Conservation (phyloP, 78 protist species). For the Mantamonas sphyraenae region DNA sequence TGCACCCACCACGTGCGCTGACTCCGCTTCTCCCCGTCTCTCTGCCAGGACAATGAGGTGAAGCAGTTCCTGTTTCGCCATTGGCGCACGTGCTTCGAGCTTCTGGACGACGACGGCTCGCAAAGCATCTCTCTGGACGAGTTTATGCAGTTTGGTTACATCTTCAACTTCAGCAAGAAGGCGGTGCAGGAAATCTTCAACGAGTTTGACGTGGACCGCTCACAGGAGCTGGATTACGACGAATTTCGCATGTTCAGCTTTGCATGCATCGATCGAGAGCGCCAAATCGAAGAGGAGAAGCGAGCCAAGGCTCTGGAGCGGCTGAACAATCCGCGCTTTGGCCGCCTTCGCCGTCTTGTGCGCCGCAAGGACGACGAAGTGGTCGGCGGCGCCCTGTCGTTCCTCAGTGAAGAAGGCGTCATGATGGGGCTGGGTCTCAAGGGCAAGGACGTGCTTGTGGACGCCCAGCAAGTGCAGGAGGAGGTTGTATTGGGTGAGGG, state of each 20-base stretch:
- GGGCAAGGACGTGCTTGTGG: too few species aligned
- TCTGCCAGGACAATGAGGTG: slow-evolving; percentile 4
- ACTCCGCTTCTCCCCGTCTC: neutral
- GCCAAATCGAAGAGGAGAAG: neutral
- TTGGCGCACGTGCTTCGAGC: slow-evolving; percentile 22
- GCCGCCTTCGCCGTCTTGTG: too few species aligned
- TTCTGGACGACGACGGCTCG: slow-evolving; percentile 15
- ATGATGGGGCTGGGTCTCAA: too few species aligned
- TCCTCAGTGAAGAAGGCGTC: too few species aligned
- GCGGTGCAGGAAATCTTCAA: neutral
- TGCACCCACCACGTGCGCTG: neutral
- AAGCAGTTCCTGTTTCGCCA: slow-evolving; percentile 14
- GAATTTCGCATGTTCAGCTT: neutral
- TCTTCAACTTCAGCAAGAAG: slow-evolving; percentile 4
- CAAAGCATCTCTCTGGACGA: neutral
- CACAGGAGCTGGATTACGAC: slow-evolving; percentile 4
- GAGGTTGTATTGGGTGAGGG: too few species aligned
- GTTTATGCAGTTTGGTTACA: slow-evolving; percentile 8
- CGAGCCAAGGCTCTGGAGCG: neutral
- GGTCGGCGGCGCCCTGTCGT: too few species aligned
- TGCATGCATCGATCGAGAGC: neutral
- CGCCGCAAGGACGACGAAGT: too few species aligned
- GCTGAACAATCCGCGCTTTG: too few species aligned
- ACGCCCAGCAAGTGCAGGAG: too few species aligned
- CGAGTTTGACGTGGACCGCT: neutral